Conservation (phyloP, 116 monocot genomes). For the Papilionanthe hybrid region DNA sequence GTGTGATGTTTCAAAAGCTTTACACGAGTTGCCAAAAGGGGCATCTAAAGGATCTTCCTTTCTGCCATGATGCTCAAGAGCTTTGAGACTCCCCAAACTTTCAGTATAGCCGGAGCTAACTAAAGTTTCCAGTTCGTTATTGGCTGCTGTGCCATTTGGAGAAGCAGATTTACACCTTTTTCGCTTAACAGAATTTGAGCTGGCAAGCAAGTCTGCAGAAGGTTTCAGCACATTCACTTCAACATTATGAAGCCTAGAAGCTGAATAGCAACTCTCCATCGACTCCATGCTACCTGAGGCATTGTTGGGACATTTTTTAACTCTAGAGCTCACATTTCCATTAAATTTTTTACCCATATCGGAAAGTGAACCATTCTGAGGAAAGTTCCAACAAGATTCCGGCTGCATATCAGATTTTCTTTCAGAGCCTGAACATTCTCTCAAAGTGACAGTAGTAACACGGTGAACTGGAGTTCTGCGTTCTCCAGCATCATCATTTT, state of each 20-base stretch:
- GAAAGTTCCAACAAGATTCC: conserved; percentile 8
- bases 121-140: conserved; percentile 20
- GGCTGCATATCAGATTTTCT: conserved; percentile 2
- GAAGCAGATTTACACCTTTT: conserved; percentile 4
- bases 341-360: not conserved
- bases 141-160: conserved; percentile 10
- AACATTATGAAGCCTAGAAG: conserved; percentile 16
- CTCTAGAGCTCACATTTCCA: conserved; percentile 12
- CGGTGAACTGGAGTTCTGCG: conserved; percentile 52
- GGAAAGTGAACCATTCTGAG: conserved; percentile 6
- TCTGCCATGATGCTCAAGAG: conserved; percentile 17
- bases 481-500: conserved; percentile 54
- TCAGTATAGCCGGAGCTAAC: conserved; percentile 10
- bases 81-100: conserved; percentile 22
- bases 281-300: conserved; percentile 4
- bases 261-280: conserved; percentile 8
- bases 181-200: conserved; percentile 13
- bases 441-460: conserved; percentile 19
- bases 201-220: conserved; percentile 9
- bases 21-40: not conserved
- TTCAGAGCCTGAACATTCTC: conserved; percentile 11
- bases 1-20: not conserved
- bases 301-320: conserved; percentile 13
- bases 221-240: conserved; percentile 22
- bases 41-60: not conserved